Base-by-base conservation (phyloP, 2,329 filamentous ascomycete genomes). In the Erysiphe neolycopersici region DNA sequence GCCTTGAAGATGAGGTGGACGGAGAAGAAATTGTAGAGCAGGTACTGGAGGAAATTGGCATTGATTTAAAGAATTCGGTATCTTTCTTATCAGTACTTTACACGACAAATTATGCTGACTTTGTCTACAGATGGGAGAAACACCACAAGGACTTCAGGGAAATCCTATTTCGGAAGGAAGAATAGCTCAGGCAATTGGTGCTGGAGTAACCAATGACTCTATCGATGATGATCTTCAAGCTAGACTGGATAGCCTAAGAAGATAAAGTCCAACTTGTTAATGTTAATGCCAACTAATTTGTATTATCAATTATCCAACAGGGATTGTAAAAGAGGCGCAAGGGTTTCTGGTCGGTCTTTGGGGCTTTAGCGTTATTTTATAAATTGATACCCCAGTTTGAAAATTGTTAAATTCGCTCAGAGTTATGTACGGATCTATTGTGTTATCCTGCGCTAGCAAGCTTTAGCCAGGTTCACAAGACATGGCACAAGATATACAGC, bases 21-120 rank as follows among this genome's bases (percentile, higher is more conserved):
- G 82, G 85, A 31, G 89, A 98, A 53, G 89, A 98, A 58, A 81
- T 95, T 12, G 84, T 98, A 31, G 91, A 93, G 54, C 84, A 94
- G 61, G 82, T 98, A 5, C 61, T 98, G 54, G 89, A 95, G 57
- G 89, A 95, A 62, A 93, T 98, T 58, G 89, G 89, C 43, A 76
- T 98, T 29, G 87, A 98, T 56, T 68, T 95, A 46, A 84, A 79
- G 53, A 80, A 89, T 62, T 69, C 81, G 52, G 87, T 95, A 68
- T 62, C 81, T 68, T 49, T 36, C 41, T 33, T 12, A 19, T 18
- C 32, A 19, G n/a, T 26, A 1, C 16, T 41, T 40, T 11, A 39
- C 16, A 18, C 37, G 1, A 41, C 5, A 16, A 18, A 26, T 29
- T 9, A 35, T 47, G 18, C 45, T 52, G 42, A 53, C 45, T 1